Base-by-base conservation (phyloP, 495 filamentous ascomycete genomes). In the Podospora conica region DNA sequence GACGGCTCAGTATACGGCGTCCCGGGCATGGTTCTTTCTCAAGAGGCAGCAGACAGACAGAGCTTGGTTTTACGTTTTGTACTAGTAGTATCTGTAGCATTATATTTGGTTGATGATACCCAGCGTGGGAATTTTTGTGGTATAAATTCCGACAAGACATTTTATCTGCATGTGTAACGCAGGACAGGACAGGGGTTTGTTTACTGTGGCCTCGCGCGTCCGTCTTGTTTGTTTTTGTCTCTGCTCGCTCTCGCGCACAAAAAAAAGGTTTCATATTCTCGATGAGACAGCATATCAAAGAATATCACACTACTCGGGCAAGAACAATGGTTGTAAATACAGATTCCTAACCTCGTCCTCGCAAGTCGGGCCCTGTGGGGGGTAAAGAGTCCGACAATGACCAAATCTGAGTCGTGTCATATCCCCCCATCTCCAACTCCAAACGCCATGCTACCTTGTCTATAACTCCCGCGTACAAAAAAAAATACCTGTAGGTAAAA, bases 61-160 rank as follows among this genome's bases (percentile, higher is more conserved):
- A 18, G n/a, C 3, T 11, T 18, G 58, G 8, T 25, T 20, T 59
- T 58, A 29, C 9, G 10, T 20, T 59, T 29, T 2, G 27, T 58
- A 28, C 56, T n/a, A 18, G 25, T 22, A 56, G 9, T 56, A 2
- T 56, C 12, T 54, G 53, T 54, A 56, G 54, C 24, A 27, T 59
- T 33, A 4, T 27, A 59, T n/a, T n/a, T n/a, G n/a, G n/a, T n/a
- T n/a, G n/a, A n/a, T 29, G 58, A 59, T 59, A 59, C 58, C 58
- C 58, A 59, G 58, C 57, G 25, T 21, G 18, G 33, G 40, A 48
- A 7, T n/a, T 48, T 48, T 48, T 48, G 18, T 48, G 40, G 10
- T 11, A 56, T 11, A n/a, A n/a, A n/a, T 11, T 15, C 3, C 2
- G 53, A n/a, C 53, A 11, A 56, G 54, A 56, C 54, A 56, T 56